Conservation (phyloP, 139 green algal genomes). For the Tetratostichococcus sp. region DNA sequence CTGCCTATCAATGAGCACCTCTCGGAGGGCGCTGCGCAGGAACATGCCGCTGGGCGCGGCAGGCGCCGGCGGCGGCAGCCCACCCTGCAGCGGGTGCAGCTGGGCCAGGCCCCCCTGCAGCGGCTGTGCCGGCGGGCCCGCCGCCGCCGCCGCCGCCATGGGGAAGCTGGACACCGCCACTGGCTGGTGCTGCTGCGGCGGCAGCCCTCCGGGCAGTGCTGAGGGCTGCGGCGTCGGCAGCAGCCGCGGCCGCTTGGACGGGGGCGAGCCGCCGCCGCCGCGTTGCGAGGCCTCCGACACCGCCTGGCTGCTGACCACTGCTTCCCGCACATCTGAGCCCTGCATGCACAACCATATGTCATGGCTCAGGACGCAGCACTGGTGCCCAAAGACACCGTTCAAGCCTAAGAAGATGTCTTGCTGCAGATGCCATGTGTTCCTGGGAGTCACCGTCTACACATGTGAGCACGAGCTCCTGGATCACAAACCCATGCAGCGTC, state of each 20-base stretch:
- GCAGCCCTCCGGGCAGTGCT: not conserved
- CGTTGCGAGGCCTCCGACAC: conserved; percentile 1
- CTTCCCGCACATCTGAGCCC: conserved; percentile 28
- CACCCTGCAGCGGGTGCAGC: not conserved
- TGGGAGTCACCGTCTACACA: too few species aligned
- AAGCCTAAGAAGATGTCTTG: too few species aligned
- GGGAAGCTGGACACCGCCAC: not conserved
- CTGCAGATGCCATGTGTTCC: too few species aligned
- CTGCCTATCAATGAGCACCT: too few species aligned
- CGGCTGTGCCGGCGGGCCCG: not conserved
- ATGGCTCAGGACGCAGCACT: too few species aligned
- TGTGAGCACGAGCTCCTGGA: too few species aligned
- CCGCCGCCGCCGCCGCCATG: not conserved
- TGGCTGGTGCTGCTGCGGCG: conserved; percentile 11
- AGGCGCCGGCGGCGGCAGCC: not conserved
- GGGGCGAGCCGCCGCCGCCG: not conserved
- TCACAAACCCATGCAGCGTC: too few species aligned
- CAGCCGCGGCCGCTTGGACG: conserved; percentile 7
- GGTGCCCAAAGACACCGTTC: not conserved
- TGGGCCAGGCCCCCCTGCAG: not conserved
- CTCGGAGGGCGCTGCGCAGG: not conserved
- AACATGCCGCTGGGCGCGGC: too few species aligned
- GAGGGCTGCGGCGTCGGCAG: not conserved
- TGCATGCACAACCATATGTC: not conserved
- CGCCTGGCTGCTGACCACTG: conserved; percentile 10